Percentiles rank a stretch among this genome's conserved stretches.
Evolutionary conservation across 305 asterid species (phyloP).

Genomic region (Solanum hybrid): DNA sequence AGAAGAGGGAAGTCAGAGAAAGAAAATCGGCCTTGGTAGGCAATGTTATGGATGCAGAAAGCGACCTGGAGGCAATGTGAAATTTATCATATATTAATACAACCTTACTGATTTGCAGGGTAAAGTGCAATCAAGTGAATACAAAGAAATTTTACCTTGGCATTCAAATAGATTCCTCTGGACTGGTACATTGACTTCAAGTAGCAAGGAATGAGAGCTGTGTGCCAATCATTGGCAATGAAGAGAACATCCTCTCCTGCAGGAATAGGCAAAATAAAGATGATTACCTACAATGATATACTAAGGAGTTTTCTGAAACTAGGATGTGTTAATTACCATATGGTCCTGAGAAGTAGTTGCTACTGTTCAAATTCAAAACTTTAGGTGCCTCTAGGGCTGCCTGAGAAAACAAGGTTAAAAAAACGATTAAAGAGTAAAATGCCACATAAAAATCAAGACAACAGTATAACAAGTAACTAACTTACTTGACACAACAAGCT

Average conservation of each 20-base stretch:
- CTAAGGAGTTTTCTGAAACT: background rate
- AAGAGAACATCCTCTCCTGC: slow-evolving; percentile 83
- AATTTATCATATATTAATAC: slow-evolving; percentile 11
- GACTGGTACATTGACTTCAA: slow-evolving; percentile 74
- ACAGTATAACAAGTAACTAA: slow-evolving; percentile 5
- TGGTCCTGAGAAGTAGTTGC: slow-evolving; percentile 72
- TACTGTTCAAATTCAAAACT: slow-evolving; percentile 52
- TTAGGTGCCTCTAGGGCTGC: slow-evolving; percentile 93
- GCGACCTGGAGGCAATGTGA: slow-evolving; percentile 42
- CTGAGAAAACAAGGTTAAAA: slow-evolving; percentile 24
- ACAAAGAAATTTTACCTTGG: slow-evolving; percentile 39
- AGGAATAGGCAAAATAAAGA: background rate
- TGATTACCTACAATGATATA: background rate
- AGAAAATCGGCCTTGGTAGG: slow-evolving; percentile 80
- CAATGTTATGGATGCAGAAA: slow-evolving; percentile 96
- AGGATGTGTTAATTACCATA: slow-evolving; percentile 39
- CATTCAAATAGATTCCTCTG: slow-evolving; percentile 57
- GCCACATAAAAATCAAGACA: background rate
- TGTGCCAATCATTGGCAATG: slow-evolving; percentile 95
- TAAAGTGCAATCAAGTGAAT: background rate
- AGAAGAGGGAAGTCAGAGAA: slow-evolving; percentile 67
- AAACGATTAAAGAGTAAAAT: background rate
- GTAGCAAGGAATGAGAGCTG: slow-evolving; percentile 85
- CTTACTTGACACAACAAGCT: slow-evolving; percentile 77
- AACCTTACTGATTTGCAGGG: background rate